phyloP scores from a whole-genome alignment of 179 eudicot species.

The Spinacia oleracea region DNA sequence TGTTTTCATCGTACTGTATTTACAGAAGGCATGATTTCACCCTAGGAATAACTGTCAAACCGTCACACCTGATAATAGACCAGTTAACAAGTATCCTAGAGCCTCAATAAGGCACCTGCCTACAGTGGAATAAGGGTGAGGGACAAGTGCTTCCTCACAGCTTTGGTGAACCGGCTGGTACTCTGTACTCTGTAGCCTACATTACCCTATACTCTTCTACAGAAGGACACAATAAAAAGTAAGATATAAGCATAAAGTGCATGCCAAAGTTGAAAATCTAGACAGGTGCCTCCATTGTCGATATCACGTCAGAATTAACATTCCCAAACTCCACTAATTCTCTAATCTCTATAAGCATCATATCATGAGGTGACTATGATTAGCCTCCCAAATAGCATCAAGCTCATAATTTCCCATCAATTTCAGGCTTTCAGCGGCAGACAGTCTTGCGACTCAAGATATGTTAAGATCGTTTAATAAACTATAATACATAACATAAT shows the following conservation, averaged over 20 bases:
- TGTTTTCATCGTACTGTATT: not conserved
- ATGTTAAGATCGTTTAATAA: too few species aligned
- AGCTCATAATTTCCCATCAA: not conserved
- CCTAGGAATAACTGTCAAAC: not conserved
- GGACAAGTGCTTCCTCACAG: not conserved
- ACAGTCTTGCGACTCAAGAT: too few species aligned
- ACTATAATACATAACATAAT: too few species aligned
- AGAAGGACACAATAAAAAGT: not conserved
- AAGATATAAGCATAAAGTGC: not conserved
- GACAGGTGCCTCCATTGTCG: not conserved
- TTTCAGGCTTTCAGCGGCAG: not conserved
- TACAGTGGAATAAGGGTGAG: not conserved
- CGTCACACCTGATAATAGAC: too few species aligned
- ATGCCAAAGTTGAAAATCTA: not conserved
- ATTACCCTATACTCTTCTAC: not conserved
- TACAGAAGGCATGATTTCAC: not conserved
- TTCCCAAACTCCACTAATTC: not conserved
- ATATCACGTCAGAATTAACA: not conserved
- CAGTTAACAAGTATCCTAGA: not conserved
- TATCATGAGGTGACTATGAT: not conserved
- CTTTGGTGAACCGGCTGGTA: not conserved
- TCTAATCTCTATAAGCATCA: not conserved
- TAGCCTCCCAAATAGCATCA: not conserved
- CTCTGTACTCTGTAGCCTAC: conserved; percentile 5
- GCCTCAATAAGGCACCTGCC: not conserved